These are phyloP conservation scores for Arthrobotrys sinensis DNA, from an alignment of 2,329 filamentous ascomycete genomes.

Conservation along the genomic window DNA sequence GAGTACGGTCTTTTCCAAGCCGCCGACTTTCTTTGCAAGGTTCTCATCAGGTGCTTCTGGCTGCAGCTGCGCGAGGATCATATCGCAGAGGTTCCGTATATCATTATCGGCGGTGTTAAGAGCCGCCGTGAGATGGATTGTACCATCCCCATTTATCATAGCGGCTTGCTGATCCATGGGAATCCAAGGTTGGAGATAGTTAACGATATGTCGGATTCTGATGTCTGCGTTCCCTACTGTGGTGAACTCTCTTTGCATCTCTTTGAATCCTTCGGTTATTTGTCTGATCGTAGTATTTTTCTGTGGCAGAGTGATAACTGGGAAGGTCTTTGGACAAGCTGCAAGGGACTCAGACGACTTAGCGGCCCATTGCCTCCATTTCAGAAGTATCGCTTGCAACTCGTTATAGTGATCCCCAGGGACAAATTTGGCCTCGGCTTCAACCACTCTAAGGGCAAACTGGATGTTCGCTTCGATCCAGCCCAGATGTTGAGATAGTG, in stretches of 20 bases:
- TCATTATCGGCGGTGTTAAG: conserved; percentile 17
- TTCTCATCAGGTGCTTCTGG: conserved; percentile 16
- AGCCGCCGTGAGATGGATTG: neutral
- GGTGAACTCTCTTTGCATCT: conserved; percentile 19
- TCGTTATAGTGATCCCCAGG: conserved; percentile 26
- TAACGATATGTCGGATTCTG: conserved; percentile 39
- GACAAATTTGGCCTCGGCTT: conserved; percentile 44
- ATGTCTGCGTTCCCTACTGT: conserved; percentile 23
- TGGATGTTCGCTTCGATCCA: conserved; percentile 47
- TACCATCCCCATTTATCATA: neutral
- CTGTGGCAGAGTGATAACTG: conserved; percentile 28
- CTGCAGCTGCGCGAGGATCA: conserved; percentile 44
- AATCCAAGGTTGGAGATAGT: conserved; percentile 47
- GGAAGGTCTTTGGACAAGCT: conserved; percentile 32
- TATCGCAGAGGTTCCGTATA: conserved; percentile 43
- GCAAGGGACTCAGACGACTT: conserved; percentile 1
- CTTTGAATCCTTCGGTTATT: conserved; percentile 15
- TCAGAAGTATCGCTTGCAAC: conserved; percentile 28
- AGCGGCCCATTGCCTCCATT: conserved; percentile 35
- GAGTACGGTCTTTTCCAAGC: conserved; percentile 34
- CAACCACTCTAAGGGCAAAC: conserved; percentile 40
- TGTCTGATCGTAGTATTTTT: neutral
- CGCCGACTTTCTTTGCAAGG: conserved; percentile 30
- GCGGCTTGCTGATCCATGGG: neutral
- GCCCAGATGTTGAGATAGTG: conserved; percentile 10